A percentile compares a stretch with the other conserved stretches of the same genome.
phyloP scores from a whole-genome alignment of 768 basidiomycete genomes.

The Lyophyllum decastes region DNA sequence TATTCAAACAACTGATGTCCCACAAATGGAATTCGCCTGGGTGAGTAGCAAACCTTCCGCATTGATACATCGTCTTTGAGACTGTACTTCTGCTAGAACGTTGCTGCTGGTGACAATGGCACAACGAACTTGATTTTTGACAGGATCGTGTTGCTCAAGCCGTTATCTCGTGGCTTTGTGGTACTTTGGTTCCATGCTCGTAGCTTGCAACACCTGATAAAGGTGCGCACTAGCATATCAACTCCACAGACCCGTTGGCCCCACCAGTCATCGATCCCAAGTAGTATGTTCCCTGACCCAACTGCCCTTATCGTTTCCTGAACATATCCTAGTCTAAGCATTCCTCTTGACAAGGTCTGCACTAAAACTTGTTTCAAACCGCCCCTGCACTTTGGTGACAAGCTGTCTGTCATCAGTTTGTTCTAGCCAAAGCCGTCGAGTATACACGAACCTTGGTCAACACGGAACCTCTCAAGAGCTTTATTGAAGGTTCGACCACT shows the following conservation, averaged over 20 bases:
- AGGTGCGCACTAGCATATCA: constrained; percentile 9
- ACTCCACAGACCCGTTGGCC: constrained; percentile 12
- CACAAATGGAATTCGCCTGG: constrained; percentile 18
- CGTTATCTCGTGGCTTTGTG: constrained; percentile 16
- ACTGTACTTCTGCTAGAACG: neutral
- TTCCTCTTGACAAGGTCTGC: neutral
- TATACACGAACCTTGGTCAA: constrained; percentile 11
- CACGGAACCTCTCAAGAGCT: constrained; percentile 12
- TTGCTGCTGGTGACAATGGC: constrained; percentile 9
- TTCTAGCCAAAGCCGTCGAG: constrained; percentile 16
- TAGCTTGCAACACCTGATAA: neutral
- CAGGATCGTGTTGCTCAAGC: constrained; percentile 11
- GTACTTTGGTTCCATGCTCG: neutral
- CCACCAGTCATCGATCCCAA: constrained; percentile 13
- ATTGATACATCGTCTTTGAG: neutral
- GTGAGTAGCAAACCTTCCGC: neutral
- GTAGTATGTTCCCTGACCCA: constrained; percentile 4
- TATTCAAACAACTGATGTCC: constrained; percentile 7
- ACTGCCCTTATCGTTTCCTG: neutral
- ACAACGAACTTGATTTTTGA: constrained; percentile 10
- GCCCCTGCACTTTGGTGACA: neutral
- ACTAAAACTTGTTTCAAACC: neutral
- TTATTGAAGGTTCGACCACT: constrained; percentile 8
- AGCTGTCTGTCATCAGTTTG: constrained; percentile 2
- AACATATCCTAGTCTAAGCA: neutral